Evolutionary conservation across 164 flowering plant genomes (phyloP).

Genomic region (Akebia trifoliata): DNA sequence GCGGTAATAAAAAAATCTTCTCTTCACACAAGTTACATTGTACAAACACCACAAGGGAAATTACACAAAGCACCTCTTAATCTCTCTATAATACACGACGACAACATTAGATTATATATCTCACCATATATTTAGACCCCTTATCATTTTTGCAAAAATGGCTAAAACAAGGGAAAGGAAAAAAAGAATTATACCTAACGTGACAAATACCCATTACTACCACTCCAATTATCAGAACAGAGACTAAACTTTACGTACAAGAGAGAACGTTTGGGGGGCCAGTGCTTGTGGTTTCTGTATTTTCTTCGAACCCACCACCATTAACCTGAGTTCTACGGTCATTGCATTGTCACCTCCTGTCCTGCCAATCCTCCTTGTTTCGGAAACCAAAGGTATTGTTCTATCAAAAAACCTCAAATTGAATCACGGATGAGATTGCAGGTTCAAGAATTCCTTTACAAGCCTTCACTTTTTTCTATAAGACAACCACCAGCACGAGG

Average conservation of each 20-base stretch:
- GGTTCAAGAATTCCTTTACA: background rate
- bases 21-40: no score
- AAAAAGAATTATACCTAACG: constrained; percentile 23
- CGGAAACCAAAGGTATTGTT: constrained; percentile 6
- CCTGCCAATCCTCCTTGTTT: background rate
- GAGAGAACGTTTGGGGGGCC: constrained; percentile 15
- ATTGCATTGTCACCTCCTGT: background rate
- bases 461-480: constrained; percentile 32
- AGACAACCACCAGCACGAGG: no score
- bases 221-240: constrained; percentile 25
- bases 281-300: constrained; percentile 17
- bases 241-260: constrained; percentile 56
- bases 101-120: no score
- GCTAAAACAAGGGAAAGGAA: no score
- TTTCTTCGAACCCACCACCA: constrained; percentile 13
- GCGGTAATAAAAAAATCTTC: no score
- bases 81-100: no score
- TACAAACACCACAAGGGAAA: no score
- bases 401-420: constrained; percentile 2
- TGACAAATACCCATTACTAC: constrained; percentile 29
- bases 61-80: no score
- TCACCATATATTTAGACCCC: no score
- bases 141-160: no score
- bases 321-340: constrained; percentile 16
- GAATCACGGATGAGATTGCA: constrained; percentile 9